These are phyloP conservation scores for Triglochin maritima DNA, from an alignment of 106 monocot genomes.

Conservation along the genomic window DNA sequence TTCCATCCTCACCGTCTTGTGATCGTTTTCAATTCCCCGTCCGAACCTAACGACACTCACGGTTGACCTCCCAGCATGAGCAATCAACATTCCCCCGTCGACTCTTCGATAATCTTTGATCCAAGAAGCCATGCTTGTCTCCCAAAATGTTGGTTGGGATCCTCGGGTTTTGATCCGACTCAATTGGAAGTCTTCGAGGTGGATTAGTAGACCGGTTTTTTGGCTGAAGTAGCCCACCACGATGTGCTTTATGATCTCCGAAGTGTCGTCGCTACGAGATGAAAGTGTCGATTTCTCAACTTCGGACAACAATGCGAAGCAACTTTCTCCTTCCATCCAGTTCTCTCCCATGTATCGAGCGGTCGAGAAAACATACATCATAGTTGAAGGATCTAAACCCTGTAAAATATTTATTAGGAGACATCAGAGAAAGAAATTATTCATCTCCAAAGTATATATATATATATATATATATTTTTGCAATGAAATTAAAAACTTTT, in stretches of 20 bases:
- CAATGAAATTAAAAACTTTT: neutral
- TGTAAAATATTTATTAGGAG: conserved; percentile 1
- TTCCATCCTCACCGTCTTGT: conserved; percentile 51
- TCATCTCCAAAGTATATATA: neutral
- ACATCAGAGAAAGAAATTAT: neutral
- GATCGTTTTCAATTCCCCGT: conserved; percentile 16
- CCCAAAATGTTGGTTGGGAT: conserved; percentile 52
- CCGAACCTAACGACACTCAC: conserved; percentile 49
- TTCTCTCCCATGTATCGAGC: conserved; percentile 51
- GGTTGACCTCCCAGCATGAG: conserved; percentile 46
- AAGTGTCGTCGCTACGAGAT: conserved; percentile 41
- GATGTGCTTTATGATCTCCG: conserved; percentile 58
- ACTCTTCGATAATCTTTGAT: conserved; percentile 45
- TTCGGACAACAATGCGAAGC: conserved; percentile 49
- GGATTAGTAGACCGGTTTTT: conserved; percentile 55
- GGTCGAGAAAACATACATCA: conserved; percentile 51
- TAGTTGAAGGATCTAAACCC: conserved; percentile 66
- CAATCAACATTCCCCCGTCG: conserved; percentile 42
- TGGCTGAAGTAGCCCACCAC: conserved; percentile 86
- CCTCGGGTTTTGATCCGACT: conserved; percentile 51
- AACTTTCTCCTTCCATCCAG: conserved; percentile 39
- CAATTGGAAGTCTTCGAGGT: conserved; percentile 69
- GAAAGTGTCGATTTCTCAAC: conserved; percentile 32
- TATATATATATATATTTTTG: neutral
- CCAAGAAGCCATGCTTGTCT: conserved; percentile 47